Evolutionary conservation across 2,329 filamentous ascomycete species (phyloP).

Genomic region (Oidium heveae): DNA sequence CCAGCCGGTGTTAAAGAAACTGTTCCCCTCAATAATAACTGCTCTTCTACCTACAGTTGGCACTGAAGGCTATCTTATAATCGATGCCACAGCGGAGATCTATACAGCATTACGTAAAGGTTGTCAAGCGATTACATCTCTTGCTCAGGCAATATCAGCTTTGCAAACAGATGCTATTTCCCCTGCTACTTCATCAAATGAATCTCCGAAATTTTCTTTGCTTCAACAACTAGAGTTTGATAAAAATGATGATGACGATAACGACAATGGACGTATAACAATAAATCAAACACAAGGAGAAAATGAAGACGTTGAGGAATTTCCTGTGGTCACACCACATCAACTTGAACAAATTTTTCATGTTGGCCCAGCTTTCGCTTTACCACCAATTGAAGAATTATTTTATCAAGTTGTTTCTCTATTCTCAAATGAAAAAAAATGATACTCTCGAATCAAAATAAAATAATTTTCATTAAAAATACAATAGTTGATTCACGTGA

Average conservation of each 20-base stretch:
- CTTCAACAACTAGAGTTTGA: conserved; percentile 15
- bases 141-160: conserved; percentile 28
- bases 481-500: no score
- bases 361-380: conserved; percentile 38
- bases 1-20: conserved; percentile 31
- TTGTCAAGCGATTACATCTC: conserved; percentile 23
- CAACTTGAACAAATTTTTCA: conserved; percentile 47
- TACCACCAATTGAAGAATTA: conserved; percentile 48
- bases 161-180: conserved; percentile 13
- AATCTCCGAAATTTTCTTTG: conserved; percentile 7
- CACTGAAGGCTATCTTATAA: conserved; percentile 45
- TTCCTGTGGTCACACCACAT: conserved; percentile 39
- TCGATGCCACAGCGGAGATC: conserved; percentile 55
- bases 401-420: conserved; percentile 47
- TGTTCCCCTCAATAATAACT: conserved; percentile 32
- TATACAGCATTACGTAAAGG: conserved; percentile 35
- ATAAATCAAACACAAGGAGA: conserved; percentile 17
- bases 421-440: conserved; percentile 29
- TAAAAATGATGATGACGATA: conserved; percentile 5
- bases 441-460: no score
- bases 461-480: no score
- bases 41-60: conserved; percentile 38
- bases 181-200: conserved; percentile 3
- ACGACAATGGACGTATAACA: conserved; percentile 10
- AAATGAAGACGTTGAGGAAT: conserved; percentile 26